A percentile compares a stretch with the other conserved stretches of the same genome.
Evolutionary conservation across 768 basidiomycete species (phyloP).

Genomic region (Boletus insuetus): DNA sequence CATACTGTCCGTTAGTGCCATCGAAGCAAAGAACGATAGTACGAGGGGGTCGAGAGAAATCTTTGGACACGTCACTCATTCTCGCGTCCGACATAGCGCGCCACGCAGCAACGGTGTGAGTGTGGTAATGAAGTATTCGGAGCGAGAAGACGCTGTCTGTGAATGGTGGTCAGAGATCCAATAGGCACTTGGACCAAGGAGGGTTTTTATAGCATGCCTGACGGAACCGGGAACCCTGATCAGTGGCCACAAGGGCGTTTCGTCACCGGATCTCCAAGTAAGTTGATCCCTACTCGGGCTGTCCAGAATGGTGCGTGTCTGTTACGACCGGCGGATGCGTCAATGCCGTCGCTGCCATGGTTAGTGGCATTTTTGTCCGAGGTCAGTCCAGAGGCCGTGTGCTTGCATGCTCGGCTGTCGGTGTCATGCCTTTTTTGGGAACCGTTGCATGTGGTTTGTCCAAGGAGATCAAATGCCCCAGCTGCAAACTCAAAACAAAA

Average conservation of each 20-base stretch:
- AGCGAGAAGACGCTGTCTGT: background rate
- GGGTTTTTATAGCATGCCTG: constrained; percentile 7
- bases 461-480: no score
- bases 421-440: no score
- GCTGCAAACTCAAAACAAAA: background rate
- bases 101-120: background rate
- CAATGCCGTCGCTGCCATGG: background rate
- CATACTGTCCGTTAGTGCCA: constrained; percentile 57
- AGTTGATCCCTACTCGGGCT: background rate
- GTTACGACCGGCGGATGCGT: background rate
- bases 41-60: constrained; percentile 27
- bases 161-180: background rate
- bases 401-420: background rate
- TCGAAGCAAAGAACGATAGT: constrained; percentile 69
- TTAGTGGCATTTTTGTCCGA: background rate
- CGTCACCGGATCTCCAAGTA: background rate
- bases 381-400: background rate
- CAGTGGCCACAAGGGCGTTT: background rate
- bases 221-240: background rate
- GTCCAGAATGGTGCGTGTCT: background rate
- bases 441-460: no score
- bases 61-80: background rate
- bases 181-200: no score
- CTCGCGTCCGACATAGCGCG: constrained; percentile 17
- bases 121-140: background rate